Conservation (phyloP, 1,139 yeast species). For the Zygosaccharomyces pseudobailii region DNA sequence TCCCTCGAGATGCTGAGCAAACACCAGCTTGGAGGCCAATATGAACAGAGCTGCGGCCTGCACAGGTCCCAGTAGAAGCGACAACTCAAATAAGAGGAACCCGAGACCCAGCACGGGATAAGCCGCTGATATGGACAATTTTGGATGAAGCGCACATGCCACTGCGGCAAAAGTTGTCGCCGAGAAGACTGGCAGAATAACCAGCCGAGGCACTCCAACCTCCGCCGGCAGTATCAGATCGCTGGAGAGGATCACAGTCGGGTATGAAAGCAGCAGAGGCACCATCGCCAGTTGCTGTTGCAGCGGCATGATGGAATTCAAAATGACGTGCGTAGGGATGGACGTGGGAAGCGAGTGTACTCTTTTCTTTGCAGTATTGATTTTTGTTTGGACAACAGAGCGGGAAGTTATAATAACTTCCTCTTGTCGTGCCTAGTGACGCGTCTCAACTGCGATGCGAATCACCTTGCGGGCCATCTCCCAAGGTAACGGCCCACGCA, state of each 20-base stretch:
- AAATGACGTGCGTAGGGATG: neutral
- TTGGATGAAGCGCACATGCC: slow-evolving; percentile 10
- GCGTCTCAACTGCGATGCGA: neutral
- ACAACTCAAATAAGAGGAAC: slow-evolving; percentile 19
- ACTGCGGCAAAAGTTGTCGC: slow-evolving; percentile 21
- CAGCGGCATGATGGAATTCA: slow-evolving; percentile 2
- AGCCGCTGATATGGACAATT: slow-evolving; percentile 8
- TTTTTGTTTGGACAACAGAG: neutral
- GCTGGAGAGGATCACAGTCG: slow-evolving; percentile 35
- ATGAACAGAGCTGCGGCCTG: slow-evolving; percentile 27
- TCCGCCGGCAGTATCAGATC: slow-evolving; percentile 27
- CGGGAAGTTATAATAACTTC: neutral
- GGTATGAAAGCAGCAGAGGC: slow-evolving; percentile 37
- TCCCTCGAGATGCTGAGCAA: slow-evolving; percentile 1
- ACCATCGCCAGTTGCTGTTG: slow-evolving; percentile 28
- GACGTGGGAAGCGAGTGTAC: neutral
- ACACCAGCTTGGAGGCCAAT: slow-evolving; percentile 14
- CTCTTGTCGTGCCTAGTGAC: neutral
- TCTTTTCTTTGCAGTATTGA: neutral
- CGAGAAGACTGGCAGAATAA: slow-evolving; percentile 30
- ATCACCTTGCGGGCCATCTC: neutral
- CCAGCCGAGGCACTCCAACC: slow-evolving; percentile 10
- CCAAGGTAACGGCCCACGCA: neutral
- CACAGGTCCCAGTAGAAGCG: slow-evolving; percentile 24
- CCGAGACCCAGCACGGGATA: slow-evolving; percentile 17